Evolutionary conservation across 352 stramenopile species (phyloP), one percentile per base, ranked within the genome.

Genomic region (Pythium plurisporium): DNA sequence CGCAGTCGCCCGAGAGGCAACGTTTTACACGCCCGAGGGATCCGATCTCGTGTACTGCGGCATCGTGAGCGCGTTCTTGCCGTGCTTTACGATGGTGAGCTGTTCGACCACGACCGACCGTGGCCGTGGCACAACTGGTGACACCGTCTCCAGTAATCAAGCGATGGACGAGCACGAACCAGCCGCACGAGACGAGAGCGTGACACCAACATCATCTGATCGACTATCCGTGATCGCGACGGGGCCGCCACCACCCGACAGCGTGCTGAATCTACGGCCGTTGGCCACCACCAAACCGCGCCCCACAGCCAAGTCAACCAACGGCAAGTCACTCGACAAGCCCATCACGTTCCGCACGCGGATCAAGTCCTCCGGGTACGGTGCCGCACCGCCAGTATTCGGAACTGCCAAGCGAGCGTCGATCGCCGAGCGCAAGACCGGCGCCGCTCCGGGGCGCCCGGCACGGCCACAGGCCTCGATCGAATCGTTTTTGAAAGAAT

Each of bases 361-460:
- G 15, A 82, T 96, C 47, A 77, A 79, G 46, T 96, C 87, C 14
- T 94, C 83, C 1, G 87, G 87, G 0, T 96, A 96, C 62, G 87
- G 85, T 27, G 53, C 65, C 12, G 10, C 38, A 19, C n/a, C 36
- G 5, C 49, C 69, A n/a, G 2, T 41, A 53, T 27, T 30, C 14
- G 14, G 41, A 41, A 59, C 10, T 1, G 38, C 45, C 3, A 79
- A 67, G 25, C 60, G 66, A 25, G 62, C 17, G 3, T 68, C 69
- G 29, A 69, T 64, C 56, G 47, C 70, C 40, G 46, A 65, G 17
- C 55, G 48, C 25, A 72, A 71, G 45, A 71, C 62, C 10, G 14
- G 47, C 0, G 9, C 25, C 3, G 25, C 22, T 2, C 33, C 42
- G 19, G 25, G 15, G 22, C 17, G 48, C 19, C 41, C 52, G 29